Conservation (phyloP, 2,329 filamentous ascomycete species). For the Aspergillus candidus region DNA sequence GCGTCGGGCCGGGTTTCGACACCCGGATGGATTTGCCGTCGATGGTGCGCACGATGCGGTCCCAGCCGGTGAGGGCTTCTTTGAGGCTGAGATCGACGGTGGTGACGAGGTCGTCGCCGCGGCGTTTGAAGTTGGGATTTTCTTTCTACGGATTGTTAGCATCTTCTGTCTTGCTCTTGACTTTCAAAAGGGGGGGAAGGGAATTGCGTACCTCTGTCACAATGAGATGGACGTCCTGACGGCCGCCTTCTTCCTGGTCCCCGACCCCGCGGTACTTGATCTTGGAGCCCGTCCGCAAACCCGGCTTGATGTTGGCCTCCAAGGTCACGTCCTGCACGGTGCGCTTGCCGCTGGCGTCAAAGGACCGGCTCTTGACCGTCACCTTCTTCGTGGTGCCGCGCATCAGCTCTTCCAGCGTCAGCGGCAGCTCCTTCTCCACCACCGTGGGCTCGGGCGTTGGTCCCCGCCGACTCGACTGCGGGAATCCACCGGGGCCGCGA, state of each 20-base stretch:
- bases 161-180: background rate
- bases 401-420: constrained; percentile 84
- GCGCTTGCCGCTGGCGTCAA: constrained; percentile 75
- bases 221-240: constrained; percentile 92
- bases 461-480: constrained; percentile 26
- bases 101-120: constrained; percentile 79
- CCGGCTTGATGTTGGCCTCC: constrained; percentile 91
- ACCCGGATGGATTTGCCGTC: constrained; percentile 80
- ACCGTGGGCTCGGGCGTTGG: constrained; percentile 80
- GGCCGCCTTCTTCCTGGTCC: constrained; percentile 92
- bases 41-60: constrained; percentile 83
- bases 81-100: constrained; percentile 79
- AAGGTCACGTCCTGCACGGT: constrained; percentile 82
- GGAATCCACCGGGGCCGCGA: constrained; percentile 24
- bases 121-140: constrained; percentile 75
- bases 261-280: constrained; percentile 98
- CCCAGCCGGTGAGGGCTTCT: constrained; percentile 92
- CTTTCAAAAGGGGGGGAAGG: background rate
- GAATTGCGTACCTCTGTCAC: constrained; percentile 71
- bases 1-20: constrained; percentile 75
- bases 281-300: constrained; percentile 93
- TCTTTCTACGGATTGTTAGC: constrained; percentile 63
- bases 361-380: constrained; percentile 96
- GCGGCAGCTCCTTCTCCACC: constrained; percentile 73
- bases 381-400: constrained; percentile 89